Conservation (phyloP, 2,329 filamentous ascomycete genomes). For the Aschersonia sp. region DNA sequence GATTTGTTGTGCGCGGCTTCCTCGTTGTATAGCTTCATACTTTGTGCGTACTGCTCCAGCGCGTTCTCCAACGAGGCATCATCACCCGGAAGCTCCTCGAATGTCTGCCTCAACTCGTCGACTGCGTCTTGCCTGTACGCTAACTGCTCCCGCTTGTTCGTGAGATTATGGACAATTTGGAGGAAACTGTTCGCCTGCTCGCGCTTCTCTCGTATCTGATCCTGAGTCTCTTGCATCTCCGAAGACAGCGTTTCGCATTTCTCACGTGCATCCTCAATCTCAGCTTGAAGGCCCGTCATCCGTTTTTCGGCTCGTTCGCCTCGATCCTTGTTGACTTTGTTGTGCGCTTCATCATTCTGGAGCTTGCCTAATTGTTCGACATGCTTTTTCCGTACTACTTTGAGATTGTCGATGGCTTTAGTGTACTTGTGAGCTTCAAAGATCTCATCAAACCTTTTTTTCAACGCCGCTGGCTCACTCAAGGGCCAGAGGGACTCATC, state of each 20-base stretch:
- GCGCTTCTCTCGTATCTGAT: conserved; percentile 49
- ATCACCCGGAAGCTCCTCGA: conserved; percentile 64
- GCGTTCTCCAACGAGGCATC: conserved; percentile 61
- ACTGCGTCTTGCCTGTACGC: conserved; percentile 56
- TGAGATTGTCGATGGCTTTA: conserved; percentile 93
- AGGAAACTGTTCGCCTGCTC: conserved; percentile 60
- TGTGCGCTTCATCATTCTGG: conserved; percentile 61
- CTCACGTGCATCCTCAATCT: conserved; percentile 47
- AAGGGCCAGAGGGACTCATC: conserved; percentile 96
- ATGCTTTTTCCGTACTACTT: conserved; percentile 69
- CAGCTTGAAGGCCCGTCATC: conserved; percentile 46
- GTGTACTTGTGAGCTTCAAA: conserved; percentile 96
- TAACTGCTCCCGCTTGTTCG: conserved; percentile 62
- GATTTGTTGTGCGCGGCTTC: conserved; percentile 48
- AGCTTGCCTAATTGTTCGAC: conserved; percentile 58
- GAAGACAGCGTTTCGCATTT: conserved; percentile 42
- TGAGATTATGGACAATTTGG: conserved; percentile 58
- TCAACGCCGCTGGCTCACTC: conserved; percentile 71
- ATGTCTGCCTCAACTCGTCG: conserved; percentile 51
- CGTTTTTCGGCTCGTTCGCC: conserved; percentile 58
- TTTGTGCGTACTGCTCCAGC: conserved; percentile 64
- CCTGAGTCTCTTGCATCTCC: conserved; percentile 45
- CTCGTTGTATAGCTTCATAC: conserved; percentile 48
- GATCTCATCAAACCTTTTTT: conserved; percentile 93
- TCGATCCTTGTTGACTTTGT: conserved; percentile 73